Conservation (phyloP, 2,329 filamentous ascomycete species). For the Xylaria digitata region DNA sequence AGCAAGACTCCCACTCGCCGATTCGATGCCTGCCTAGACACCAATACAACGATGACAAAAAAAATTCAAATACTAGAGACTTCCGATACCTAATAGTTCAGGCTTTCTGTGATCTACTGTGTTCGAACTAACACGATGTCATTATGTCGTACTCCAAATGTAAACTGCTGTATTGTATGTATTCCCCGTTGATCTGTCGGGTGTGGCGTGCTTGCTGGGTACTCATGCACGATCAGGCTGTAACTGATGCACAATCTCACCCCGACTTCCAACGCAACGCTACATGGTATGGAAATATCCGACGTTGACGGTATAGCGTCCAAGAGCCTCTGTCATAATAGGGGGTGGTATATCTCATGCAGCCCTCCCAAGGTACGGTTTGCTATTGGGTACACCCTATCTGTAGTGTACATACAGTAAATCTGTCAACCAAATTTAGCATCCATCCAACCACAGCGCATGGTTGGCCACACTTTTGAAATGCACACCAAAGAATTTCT, state of each 20-base stretch:
- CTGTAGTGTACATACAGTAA: slow-evolving; percentile 14
- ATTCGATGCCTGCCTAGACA: slow-evolving; percentile 16
- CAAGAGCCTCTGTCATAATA: not conserved
- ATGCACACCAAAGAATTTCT: not conserved
- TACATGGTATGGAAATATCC: not conserved
- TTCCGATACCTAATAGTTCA: slow-evolving; percentile 6
- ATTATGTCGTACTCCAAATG: not conserved
- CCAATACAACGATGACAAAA: slow-evolving; percentile 5
- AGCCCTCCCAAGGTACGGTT: not conserved
- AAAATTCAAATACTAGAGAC: slow-evolving; percentile 13
- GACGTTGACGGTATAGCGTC: not conserved
- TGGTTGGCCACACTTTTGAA: not conserved
- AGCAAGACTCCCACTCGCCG: not conserved
- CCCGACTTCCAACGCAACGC: not conserved
- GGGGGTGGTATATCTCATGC: not conserved
- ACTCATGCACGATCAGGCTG: slow-evolving; percentile 2
- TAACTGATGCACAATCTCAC: not conserved
- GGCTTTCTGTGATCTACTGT: not conserved
- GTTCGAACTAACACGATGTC: not conserved
- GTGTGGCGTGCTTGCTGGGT: not conserved
- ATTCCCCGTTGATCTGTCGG: slow-evolving; percentile 8
- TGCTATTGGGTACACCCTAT: slow-evolving; percentile 13
- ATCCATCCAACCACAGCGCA: not conserved
- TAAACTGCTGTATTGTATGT: not conserved
- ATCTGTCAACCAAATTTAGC: not conserved